Evolutionary conservation across 345 rosid genomes (phyloP), one percentile per base, ranked within the genome.

Genomic region (Euphorbia tirucalli): DNA sequence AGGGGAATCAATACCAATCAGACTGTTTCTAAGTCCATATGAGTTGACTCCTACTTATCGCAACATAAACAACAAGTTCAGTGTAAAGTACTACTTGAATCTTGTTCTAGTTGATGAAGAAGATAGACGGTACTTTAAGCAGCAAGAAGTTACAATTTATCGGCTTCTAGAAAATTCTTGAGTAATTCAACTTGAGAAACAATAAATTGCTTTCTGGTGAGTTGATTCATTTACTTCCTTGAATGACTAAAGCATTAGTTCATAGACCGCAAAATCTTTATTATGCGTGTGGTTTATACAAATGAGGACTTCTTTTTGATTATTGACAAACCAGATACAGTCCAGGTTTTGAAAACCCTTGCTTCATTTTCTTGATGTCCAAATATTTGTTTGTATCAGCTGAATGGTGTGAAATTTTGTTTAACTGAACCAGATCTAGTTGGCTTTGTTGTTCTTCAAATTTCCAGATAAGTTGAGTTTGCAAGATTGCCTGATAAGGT

Each of bases 1-100:
- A 95, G 99, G 97, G 27, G 99, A 92, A 84, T 95, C 99, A 7
- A 95, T 95, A 70, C 99, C 99, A 54, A 86, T 92, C 78, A 89
- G 99, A 84, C 79, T 95, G 78, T 95, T 95, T 74, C 89, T 95
- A 69, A 88, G 93, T 65, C 99, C 99, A 2, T 95, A 92, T 21
- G 99, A 95, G 71, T 80, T 95, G 84, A 92, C 97, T 7, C 99
- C 99, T 54, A 92, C 99, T 0, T 89, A 92, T 78, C 85, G 88
- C 77, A 95, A 92, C 83, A 90, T 95, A 39, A 95, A 95, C 89
- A 92, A 95, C 89, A 95, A 95, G 81, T 95, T 92, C 80, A 95
- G 97, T 16, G 97, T 92, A 71, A 95, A 95, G 80, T 92, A 95
- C 66, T 92, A 87, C 79, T 83, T 95, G 89, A 95, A 95, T 79